Base-by-base conservation (phyloP, 306 rosid genomes). In the Pterocarpus santalinus region DNA sequence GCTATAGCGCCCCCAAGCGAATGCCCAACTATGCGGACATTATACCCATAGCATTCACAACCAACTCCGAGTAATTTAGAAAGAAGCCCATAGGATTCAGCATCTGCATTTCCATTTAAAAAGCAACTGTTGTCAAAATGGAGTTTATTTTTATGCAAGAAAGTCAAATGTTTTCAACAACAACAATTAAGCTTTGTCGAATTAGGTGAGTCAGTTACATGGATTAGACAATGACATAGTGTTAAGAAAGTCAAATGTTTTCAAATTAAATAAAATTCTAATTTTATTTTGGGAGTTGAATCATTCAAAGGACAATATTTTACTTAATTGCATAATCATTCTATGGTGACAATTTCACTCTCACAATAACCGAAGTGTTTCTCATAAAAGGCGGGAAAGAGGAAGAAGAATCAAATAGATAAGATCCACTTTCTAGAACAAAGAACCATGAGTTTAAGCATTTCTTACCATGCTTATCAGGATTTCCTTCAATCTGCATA, bases 1-100 rank as follows among this genome's bases (percentile, higher is more conserved):
- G 90, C 91, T 90, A 94, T 91, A 55, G 98, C 88, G 1, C 98
- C 98, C 77, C 98, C 97, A 56, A 94, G 94, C 41, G 98, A 94
- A 90, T 94, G 98, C 43, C 98, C 98, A 39, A 94, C 98, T 47
- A 94, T 78, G 75, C 94, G 97, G 75, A 94, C 34, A 58, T 82
- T 60, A 74, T 94, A 94, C 44, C 98, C 98, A 77, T 85, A 90
- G 85, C 97, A 94, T 77, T 94, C 98, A 53, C 94, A 81, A 14
- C 94, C 97, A 79, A 73, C 73, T 82, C 98, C 93, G 85, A 94
- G 85, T 80, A 94, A 90, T 62, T 94, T 85, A 80, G 98, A 91
- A 81, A 94, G 95, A 81, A 84, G 81, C 56, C 98, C 95, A 56
- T 66, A 51, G 62, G 98, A 81, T 82, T 86, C 86, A 69, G 89